Evolutionary conservation across 305 asterid species (phyloP).

Genomic region (Solanum hybrid): DNA sequence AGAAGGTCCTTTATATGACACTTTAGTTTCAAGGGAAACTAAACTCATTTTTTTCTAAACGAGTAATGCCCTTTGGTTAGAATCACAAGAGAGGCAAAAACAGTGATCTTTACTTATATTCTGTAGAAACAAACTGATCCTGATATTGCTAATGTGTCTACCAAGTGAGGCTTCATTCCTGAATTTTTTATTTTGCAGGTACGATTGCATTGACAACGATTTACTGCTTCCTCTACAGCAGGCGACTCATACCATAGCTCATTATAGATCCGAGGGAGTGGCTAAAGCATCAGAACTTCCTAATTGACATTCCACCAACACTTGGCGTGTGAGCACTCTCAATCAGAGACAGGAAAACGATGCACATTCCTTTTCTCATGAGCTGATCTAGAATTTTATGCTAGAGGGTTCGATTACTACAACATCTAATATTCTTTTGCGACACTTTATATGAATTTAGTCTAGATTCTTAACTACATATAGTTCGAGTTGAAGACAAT

Average conservation of each 20-base stretch:
- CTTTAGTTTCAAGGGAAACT: background rate
- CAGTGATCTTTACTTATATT: background rate
- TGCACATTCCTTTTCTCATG: background rate
- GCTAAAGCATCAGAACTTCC: constrained; percentile 35
- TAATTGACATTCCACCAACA: background rate
- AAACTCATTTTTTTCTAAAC: background rate
- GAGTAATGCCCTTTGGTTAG: background rate
- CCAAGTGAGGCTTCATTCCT: background rate
- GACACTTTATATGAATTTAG: background rate
- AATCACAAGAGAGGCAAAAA: background rate
- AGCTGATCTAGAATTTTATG: background rate
- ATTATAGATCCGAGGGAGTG: constrained; percentile 31
- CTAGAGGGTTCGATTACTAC: background rate
- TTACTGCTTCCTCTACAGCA: constrained; percentile 26
- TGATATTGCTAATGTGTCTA: background rate
- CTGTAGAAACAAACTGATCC: background rate
- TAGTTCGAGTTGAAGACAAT: background rate
- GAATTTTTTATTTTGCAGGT: constrained; percentile 25
- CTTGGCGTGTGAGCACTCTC: background rate
- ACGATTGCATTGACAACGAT: constrained; percentile 41
- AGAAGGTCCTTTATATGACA: background rate
- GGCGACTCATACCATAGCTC: constrained; percentile 28
- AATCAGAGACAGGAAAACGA: background rate
- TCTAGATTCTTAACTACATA: background rate
- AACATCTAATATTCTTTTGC: background rate